Percentiles rank a stretch among this genome's conserved stretches.
These are phyloP conservation scores for Acrocalymma vagum DNA, from an alignment of 2,329 filamentous ascomycete genomes.

Conservation along the genomic window DNA sequence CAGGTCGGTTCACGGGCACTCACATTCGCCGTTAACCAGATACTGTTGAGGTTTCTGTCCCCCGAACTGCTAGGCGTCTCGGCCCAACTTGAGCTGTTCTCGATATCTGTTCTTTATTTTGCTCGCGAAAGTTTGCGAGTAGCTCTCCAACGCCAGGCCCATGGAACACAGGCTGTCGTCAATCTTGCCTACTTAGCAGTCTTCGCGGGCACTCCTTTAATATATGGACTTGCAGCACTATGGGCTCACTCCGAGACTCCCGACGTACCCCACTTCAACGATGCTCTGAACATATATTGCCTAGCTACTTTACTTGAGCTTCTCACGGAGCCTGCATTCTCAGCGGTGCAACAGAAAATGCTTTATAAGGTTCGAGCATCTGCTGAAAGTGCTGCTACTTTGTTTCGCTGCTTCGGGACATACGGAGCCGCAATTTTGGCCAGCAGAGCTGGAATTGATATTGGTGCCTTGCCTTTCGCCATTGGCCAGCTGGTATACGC, in stretches of 20 bases:
- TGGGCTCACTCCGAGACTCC: slow-evolving; percentile 68
- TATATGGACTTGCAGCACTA: slow-evolving; percentile 69
- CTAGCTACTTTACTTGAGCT: slow-evolving; percentile 76
- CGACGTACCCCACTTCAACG: slow-evolving; percentile 69
- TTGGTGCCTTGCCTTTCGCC: slow-evolving; percentile 88
- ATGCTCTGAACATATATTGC: slow-evolving; percentile 64
- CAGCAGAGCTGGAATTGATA: slow-evolving; percentile 57
- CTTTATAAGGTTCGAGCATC: slow-evolving; percentile 81
- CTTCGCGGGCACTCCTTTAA: slow-evolving; percentile 71
- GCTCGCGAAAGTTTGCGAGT: slow-evolving; percentile 89
- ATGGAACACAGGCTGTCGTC: slow-evolving; percentile 75
- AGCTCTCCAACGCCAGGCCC: slow-evolving; percentile 81
- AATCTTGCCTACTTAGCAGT: slow-evolving; percentile 88
- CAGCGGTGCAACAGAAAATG: slow-evolving; percentile 82
- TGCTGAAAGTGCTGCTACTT: slow-evolving; percentile 84
- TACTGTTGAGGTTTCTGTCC: slow-evolving; percentile 87
- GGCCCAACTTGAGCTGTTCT: slow-evolving; percentile 91
- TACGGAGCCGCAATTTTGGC: slow-evolving; percentile 75
- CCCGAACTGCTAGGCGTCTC: slow-evolving; percentile 85
- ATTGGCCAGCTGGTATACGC: slow-evolving; percentile 85
- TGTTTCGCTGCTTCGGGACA: slow-evolving; percentile 78
- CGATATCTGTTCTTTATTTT: slow-evolving; percentile 93
- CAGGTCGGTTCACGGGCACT: slow-evolving; percentile 87
- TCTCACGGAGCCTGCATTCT: slow-evolving; percentile 86
- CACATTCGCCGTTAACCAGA: slow-evolving; percentile 91